These are phyloP conservation scores for Farysia itapuensis DNA, from an alignment of 1,284 basidiomycete species.

Conservation along the genomic window DNA sequence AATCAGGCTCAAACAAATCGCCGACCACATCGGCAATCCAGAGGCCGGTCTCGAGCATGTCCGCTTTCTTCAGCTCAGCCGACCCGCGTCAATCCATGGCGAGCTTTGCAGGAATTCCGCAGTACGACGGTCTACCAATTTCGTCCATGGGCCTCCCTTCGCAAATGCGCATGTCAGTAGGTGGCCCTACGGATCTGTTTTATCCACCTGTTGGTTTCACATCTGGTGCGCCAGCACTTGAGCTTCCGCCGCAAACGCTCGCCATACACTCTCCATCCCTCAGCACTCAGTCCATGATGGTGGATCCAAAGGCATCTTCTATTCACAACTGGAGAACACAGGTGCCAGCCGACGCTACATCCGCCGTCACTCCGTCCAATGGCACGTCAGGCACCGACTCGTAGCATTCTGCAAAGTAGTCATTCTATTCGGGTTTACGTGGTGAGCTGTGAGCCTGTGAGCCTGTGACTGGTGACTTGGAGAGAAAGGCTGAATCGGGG, in stretches of 20 bases:
- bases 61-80: background rate
- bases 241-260: background rate
- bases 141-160: constrained; percentile 13
- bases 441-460: too few relatives aligned
- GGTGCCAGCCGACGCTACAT: constrained; percentile 33
- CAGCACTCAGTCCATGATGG: constrained; percentile 23
- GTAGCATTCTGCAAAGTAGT: too few relatives aligned
- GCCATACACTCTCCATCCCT: background rate
- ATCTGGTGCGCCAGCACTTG: background rate
- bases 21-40: background rate
- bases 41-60: background rate
- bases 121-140: constrained; percentile 23
- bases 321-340: constrained; percentile 43
- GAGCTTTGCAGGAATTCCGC: constrained; percentile 6
- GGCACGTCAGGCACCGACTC: too few relatives aligned
- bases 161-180: constrained; percentile 1
- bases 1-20: constrained; percentile 12
- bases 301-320: constrained; percentile 35
- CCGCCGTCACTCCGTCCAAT: constrained; percentile 15
- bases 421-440: too few relatives aligned
- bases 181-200: background rate
- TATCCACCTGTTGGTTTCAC: too few relatives aligned
- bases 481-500: too few relatives aligned
- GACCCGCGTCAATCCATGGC: constrained; percentile 7
- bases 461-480: too few relatives aligned